These are phyloP conservation scores for Aeschynomene evenia DNA, from an alignment of 306 rosid species.

Conservation along the genomic window DNA sequence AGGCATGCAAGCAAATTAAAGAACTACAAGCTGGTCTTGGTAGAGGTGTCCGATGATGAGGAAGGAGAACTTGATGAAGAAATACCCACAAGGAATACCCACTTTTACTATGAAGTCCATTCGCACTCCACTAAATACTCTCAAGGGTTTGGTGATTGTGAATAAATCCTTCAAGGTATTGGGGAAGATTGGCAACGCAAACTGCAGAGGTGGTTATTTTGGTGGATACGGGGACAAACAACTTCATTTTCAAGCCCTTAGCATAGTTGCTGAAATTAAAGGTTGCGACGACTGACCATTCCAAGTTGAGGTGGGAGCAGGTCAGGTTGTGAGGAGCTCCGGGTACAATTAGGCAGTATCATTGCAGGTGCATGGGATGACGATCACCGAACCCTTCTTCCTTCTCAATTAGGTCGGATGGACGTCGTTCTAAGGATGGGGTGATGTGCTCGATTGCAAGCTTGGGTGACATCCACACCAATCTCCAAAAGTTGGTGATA, in stretches of 20 bases:
- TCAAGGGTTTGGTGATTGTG: background rate
- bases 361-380: background rate
- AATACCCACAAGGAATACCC: background rate
- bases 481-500: no score
- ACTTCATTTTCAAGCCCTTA: background rate
- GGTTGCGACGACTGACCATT: background rate
- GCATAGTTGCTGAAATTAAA: background rate
- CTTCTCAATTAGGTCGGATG: no score
- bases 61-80: background rate
- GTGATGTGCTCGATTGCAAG: no score
- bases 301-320: background rate
- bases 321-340: accelerated
- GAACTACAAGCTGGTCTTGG: background rate
- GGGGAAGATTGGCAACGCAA: background rate
- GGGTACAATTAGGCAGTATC: background rate
- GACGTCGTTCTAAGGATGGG: no score
- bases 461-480: no score
- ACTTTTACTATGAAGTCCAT: background rate
- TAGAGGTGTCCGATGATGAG: background rate
- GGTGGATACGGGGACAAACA: background rate
- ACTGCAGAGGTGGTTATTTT: no score
- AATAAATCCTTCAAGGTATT: background rate
- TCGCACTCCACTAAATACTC: background rate
- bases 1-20: background rate
- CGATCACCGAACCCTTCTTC: no score